Conservation (phyloP, 129 eudicot genomes). For the Arctium lappa region DNA sequence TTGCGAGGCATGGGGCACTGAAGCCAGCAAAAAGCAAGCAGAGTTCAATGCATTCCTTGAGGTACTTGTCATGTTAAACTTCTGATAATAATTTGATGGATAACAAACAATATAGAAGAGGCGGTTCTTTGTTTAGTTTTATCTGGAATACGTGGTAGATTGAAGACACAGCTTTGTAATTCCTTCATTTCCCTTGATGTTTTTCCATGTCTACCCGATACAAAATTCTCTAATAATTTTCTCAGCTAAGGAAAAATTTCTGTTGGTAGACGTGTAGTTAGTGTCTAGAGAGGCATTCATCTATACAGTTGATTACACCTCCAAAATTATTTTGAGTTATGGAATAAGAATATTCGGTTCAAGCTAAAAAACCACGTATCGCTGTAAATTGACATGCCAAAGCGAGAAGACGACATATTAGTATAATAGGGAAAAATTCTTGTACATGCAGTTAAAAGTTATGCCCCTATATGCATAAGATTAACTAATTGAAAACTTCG, state of each 20-base stretch:
- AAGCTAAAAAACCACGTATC: background rate
- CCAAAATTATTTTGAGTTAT: background rate
- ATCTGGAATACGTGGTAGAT: background rate
- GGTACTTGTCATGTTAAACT: constrained; percentile 36
- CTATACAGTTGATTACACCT: background rate
- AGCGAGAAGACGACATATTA: background rate
- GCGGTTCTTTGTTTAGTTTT: background rate
- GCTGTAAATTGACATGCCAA: background rate
- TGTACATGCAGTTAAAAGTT: background rate
- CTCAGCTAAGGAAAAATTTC: background rate
- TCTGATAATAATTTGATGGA: constrained; percentile 6
- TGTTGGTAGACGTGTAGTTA: background rate
- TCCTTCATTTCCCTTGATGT: background rate
- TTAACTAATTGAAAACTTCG: background rate
- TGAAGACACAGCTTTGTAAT: background rate
- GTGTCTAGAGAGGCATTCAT: background rate
- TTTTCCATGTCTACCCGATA: background rate
- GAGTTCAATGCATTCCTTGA: constrained; percentile 87
- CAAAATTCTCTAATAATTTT: background rate
- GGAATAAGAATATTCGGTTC: background rate
- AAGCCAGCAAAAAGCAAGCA: constrained; percentile 78
- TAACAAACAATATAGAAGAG: background rate
- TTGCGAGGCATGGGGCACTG: constrained; percentile 82
- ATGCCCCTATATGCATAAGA: background rate
- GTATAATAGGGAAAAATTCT: background rate